phyloP scores from a whole-genome alignment of 176 grass and related monocot species.

The Musa itinerans region DNA sequence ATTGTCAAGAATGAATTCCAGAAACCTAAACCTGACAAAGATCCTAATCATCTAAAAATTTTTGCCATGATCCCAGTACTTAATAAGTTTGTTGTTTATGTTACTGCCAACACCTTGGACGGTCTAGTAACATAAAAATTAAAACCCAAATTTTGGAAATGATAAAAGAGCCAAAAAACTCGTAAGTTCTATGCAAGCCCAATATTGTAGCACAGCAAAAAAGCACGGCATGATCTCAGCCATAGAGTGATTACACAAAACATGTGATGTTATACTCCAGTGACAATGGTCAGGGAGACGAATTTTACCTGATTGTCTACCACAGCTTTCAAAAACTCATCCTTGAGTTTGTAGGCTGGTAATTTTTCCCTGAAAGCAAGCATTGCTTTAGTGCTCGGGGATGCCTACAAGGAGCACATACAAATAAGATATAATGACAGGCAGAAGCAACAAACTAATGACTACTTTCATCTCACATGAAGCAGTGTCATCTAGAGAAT shows the following conservation, averaged over 20 bases:
- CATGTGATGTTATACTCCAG: neutral
- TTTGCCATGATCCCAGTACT: neutral
- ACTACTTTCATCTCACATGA: neutral
- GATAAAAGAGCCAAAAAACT: neutral
- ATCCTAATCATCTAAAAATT: neutral
- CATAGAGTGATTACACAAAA: neutral
- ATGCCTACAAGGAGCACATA: constrained; percentile 36
- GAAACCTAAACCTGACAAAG: neutral
- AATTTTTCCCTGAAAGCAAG: constrained; percentile 81
- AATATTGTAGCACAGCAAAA: neutral
- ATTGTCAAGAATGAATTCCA: neutral
- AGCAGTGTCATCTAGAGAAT: neutral
- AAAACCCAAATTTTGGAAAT: neutral
- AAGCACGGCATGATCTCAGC: too few species aligned
- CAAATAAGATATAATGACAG: neutral
- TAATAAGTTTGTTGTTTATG: neutral
- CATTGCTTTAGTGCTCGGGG: constrained; percentile 55
- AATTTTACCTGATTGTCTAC: constrained; percentile 60
- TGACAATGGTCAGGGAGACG: constrained; percentile 1
- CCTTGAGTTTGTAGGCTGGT: constrained; percentile 69
- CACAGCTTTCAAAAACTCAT: constrained; percentile 71
- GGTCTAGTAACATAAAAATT: too few species aligned
- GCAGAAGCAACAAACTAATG: neutral
- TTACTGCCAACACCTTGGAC: neutral
- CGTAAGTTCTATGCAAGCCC: neutral